Base-by-base conservation (phyloP, 2,329 filamentous ascomycete genomes). In the Dactylella cylindrospora region DNA sequence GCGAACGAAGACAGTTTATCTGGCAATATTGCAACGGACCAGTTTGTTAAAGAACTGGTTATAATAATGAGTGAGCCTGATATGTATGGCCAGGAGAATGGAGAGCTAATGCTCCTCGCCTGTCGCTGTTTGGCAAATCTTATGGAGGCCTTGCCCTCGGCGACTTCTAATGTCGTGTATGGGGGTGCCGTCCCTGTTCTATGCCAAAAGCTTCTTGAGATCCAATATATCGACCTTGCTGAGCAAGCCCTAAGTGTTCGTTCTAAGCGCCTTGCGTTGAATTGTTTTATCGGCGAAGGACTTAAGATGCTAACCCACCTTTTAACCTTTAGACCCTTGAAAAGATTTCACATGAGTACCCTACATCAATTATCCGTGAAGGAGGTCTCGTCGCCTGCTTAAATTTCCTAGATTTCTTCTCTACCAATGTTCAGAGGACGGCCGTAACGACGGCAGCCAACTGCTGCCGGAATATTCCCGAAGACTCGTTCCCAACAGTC, bases 401-500 rank as follows among this genome's bases (percentile, higher is more conserved):
- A 66, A 94, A 88, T 0, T 97, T 93, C 71, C 80, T 98, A 55
- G 93, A 98, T 72, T 98, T 98, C 74, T 98, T 98, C 70, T 86
- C 91, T 12, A 98, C 93, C 0, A 93, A 91, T 73, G 97, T 93
- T 1, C 93, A 98, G 74, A 83, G 93, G 66, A 96, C 91, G 10
- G 93, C 93, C 5, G 93, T 98, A 5, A 97, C 90, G 2, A 98
- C 91, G 9, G 93, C 94, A 7, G 94, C 93, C 52, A 98, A 98
- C 71, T 98, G 93, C 76, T 98, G 94, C 73, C 87, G 93, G 65
- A 96, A 96, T 71, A 93, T 98, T 13, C 88, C 90, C 1, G 86
- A 91, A 68, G 93, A 97, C 70, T 94, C 89, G 0, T 98, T 98
- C 70, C 78, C 84, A 0, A 90, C 94, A 7, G 87, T 98, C 41